Conservation (phyloP, 805 yeast genomes). For the Starmerella sirachaensis region DNA sequence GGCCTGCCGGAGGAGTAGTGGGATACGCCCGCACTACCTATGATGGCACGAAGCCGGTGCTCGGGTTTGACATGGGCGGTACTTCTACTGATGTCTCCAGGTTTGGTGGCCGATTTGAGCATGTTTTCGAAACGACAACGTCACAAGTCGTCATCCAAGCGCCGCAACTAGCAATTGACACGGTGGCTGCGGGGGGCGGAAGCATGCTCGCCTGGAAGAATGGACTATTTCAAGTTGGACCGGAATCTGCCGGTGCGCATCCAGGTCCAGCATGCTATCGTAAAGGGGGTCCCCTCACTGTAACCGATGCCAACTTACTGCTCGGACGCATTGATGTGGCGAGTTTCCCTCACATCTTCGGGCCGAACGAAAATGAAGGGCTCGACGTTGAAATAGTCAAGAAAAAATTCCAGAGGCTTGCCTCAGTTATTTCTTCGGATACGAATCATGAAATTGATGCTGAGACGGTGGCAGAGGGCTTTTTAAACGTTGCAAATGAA, state of each 20-base stretch:
- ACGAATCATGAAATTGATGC: constrained; percentile 36
- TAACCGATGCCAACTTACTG: constrained; percentile 72
- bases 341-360: constrained; percentile 70
- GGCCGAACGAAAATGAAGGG: constrained; percentile 63
- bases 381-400: constrained; percentile 46
- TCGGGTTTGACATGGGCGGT: constrained; percentile 88
- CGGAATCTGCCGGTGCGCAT: constrained; percentile 76
- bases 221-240: constrained; percentile 71
- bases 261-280: constrained; percentile 86
- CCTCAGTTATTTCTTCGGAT: constrained; percentile 47
- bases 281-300: constrained; percentile 72
- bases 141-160: constrained; percentile 77
- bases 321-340: constrained; percentile 64
- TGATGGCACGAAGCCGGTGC: constrained; percentile 37
- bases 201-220: constrained; percentile 54
- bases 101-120: constrained; percentile 57
- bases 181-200: constrained; percentile 82
- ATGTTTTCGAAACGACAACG: constrained; percentile 70
- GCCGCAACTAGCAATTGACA: constrained; percentile 70
- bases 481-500: constrained; percentile 71
- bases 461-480: constrained; percentile 69
- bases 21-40: constrained; percentile 81
- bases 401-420: constrained; percentile 40
- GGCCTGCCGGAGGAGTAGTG: constrained; percentile 97
- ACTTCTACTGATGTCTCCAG: constrained; percentile 79